phyloP scores from a whole-genome alignment of 805 yeast genomes.

The Ogataea corticis region DNA sequence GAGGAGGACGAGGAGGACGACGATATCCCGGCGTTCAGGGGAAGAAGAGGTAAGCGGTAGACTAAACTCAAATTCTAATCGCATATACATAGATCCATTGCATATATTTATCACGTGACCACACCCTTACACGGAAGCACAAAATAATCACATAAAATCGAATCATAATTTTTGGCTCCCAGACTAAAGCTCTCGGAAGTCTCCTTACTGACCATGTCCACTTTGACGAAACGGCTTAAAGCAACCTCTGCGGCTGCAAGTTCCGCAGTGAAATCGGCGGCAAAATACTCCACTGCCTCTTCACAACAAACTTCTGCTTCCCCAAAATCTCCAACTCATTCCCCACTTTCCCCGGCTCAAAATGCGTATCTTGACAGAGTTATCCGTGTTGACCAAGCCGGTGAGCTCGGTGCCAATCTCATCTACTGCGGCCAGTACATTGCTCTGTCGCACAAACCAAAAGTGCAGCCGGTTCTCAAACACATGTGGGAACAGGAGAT shows the following conservation, averaged over 20 bases:
- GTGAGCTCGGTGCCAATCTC: constrained; percentile 93
- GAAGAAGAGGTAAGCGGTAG: constrained; percentile 21
- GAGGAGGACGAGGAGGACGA: constrained; percentile 28
- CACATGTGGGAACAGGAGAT: constrained; percentile 99
- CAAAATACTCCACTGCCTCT: too few relatives aligned
- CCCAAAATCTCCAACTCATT: constrained; percentile 29
- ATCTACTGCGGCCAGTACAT: constrained; percentile 89
- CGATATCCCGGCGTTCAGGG: constrained; percentile 32
- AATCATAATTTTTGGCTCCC: too few relatives aligned
- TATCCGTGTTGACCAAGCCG: constrained; percentile 95
- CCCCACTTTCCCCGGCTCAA: constrained; percentile 48
- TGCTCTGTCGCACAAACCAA: constrained; percentile 70
- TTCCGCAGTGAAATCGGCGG: not conserved
- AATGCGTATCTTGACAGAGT: constrained; percentile 69
- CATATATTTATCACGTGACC: not conserved
- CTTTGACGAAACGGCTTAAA: constrained; percentile 18
- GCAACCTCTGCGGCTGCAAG: constrained; percentile 15
- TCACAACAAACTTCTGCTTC: too few relatives aligned
- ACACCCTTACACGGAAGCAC: constrained; percentile 2
- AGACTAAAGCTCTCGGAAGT: too few relatives aligned
- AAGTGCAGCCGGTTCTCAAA: constrained; percentile 72
- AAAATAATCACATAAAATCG: not conserved
- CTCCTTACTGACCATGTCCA: not conserved
- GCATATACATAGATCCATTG: too few relatives aligned
- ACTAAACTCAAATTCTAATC: too few relatives aligned